phyloP scores from a whole-genome alignment of 83 land plant genomes.

The Picea abies region DNA sequence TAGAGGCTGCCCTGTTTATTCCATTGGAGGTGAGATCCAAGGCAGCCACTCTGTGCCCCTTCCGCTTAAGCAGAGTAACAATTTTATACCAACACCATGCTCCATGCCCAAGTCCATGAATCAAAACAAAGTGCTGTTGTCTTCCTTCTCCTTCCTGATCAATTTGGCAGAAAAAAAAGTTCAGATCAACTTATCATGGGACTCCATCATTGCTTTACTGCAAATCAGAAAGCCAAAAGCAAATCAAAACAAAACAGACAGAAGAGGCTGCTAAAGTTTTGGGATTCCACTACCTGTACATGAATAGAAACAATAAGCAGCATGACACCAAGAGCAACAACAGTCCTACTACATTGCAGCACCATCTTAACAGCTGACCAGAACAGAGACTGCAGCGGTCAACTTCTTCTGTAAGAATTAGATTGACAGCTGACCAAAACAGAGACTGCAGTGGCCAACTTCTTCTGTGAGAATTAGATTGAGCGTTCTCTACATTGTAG shows the following conservation, averaged over 20 bases:
- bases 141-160: no score
- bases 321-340: not conserved
- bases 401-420: not conserved
- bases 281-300: no score
- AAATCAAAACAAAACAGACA: no score
- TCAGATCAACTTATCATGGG: no score
- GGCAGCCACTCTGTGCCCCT: conserved; percentile 29
- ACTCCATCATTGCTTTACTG: no score
- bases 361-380: not conserved
- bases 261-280: no score
- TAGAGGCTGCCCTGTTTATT: conserved; percentile 19
- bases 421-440: not conserved
- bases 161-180: no score
- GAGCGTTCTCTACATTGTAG: not conserved
- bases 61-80: conserved; percentile 13
- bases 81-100: conserved; percentile 55
- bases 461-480: not conserved
- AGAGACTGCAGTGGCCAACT: not conserved
- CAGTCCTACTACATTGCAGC: not conserved
- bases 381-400: not conserved
- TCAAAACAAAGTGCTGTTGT: no score
- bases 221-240: no score
- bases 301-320: not conserved
- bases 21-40: conserved; percentile 36
- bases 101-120: conserved; percentile 14